phyloP scores from a whole-genome alignment of 495 filamentous ascomycete species.

The Penicillium odoratum region DNA sequence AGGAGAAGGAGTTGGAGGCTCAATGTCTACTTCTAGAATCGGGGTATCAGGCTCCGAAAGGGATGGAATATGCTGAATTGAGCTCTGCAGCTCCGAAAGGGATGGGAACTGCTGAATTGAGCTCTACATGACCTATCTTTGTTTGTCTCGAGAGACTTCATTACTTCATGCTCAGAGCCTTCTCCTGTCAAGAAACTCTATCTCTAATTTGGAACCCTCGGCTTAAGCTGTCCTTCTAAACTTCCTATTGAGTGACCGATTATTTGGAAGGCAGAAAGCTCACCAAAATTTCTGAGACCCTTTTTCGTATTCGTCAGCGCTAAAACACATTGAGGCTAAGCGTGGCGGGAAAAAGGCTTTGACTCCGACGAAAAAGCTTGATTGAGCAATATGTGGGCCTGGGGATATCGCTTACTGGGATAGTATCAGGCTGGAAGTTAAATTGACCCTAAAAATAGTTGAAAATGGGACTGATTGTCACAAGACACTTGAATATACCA shows the following conservation, averaged over 20 bases:
- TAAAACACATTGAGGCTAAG: neutral
- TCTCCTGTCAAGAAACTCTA: no score
- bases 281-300: neutral
- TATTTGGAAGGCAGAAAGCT: neutral
- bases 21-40: neutral
- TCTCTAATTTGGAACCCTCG: no score
- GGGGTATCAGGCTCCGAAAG: neutral
- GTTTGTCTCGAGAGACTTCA: neutral
- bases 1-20: neutral
- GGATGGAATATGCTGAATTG: neutral
- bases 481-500: no score
- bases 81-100: no score
- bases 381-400: neutral
- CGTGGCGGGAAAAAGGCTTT: neutral
- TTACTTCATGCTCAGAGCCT: neutral
- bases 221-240: no score
- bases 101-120: neutral
- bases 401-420: neutral
- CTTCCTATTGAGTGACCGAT: no score
- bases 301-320: neutral
- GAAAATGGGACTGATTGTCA: no score
- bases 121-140: neutral
- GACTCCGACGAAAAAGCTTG: neutral
- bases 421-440: neutral
- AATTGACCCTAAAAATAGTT: neutral